A percentile compares a stretch with the other conserved stretches of the same genome.
phyloP scores from a whole-genome alignment of 176 grass and related monocot species.

The Lolium perenne region DNA sequence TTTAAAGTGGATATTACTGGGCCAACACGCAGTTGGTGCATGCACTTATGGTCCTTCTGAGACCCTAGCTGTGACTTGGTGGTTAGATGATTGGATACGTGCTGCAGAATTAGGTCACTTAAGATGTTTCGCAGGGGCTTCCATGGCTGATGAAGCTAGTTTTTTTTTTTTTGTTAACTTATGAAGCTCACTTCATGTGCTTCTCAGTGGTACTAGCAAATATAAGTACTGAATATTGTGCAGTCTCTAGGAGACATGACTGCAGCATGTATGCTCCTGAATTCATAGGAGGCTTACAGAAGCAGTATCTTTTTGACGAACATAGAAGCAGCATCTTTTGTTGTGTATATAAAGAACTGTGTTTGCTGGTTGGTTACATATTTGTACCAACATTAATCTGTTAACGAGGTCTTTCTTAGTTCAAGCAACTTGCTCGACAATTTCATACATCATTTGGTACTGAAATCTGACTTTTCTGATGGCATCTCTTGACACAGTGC shows the following conservation, averaged over 20 bases:
- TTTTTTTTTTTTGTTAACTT: not conserved
- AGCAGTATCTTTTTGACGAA: slow-evolving; percentile 25
- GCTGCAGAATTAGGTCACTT: slow-evolving; percentile 2
- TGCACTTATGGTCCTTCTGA: slow-evolving; percentile 34
- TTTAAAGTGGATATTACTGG: slow-evolving; percentile 12
- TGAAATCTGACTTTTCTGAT: not conserved
- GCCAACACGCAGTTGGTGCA: slow-evolving; percentile 20
- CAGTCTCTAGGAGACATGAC: slow-evolving; percentile 18
- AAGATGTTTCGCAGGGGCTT: slow-evolving; percentile 36
- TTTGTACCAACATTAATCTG: slow-evolving; percentile 31
- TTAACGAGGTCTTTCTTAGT: slow-evolving; percentile 22
- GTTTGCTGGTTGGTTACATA: slow-evolving; percentile 15
- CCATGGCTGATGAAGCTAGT: slow-evolving; percentile 28
- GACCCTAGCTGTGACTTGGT: slow-evolving; percentile 5
- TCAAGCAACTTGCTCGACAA: slow-evolving; percentile 18
- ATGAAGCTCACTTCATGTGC: slow-evolving; percentile 25
- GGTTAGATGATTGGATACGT: slow-evolving; percentile 25
- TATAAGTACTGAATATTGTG: not conserved
- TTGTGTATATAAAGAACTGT: not conserved
- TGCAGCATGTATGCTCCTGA: slow-evolving; percentile 25
- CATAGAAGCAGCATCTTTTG: slow-evolving; percentile 36
- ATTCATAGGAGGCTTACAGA: slow-evolving; percentile 5
- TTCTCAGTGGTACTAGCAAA: not conserved
- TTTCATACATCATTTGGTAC: slow-evolving; percentile 2
- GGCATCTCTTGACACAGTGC: not conserved